phyloP scores from a whole-genome alignment of 257 asterid species.

The Solanum bukasovii region DNA sequence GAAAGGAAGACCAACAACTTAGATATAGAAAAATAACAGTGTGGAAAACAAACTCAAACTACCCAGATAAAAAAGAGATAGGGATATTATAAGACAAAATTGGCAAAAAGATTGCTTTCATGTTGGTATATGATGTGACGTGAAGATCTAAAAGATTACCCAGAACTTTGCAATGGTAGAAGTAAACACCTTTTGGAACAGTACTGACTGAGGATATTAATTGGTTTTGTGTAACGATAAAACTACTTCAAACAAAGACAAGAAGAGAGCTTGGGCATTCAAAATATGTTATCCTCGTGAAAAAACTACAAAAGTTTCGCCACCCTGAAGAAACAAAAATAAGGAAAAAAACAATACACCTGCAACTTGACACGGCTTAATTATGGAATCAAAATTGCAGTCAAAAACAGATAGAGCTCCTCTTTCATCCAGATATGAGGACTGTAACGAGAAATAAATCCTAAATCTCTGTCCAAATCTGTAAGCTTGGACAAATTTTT shows the following conservation, averaged over 20 bases:
- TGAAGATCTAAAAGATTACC: background rate
- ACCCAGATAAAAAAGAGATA: background rate
- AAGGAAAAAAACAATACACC: background rate
- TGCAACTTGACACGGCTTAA: background rate
- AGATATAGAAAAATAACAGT: background rate
- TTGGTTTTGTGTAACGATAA: background rate
- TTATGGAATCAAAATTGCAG: background rate
- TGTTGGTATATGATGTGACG: background rate
- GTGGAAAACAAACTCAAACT: background rate
- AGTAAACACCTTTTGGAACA: background rate
- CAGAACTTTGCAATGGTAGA: background rate
- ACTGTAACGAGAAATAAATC: background rate
- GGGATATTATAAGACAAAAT: background rate
- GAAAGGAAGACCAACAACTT: background rate
- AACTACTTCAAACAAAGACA: background rate
- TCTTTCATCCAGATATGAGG: background rate
- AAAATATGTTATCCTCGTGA: background rate
- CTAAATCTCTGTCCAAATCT: background rate
- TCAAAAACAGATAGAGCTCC: background rate
- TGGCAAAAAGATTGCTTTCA: background rate
- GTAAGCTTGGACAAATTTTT: background rate
- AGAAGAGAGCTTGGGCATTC: background rate
- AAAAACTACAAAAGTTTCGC: background rate
- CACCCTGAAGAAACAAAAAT: background rate
- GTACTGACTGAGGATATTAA: background rate